A percentile compares a stretch with the other conserved stretches of the same genome.
Evolutionary conservation across 768 basidiomycete species (phyloP).

Genomic region (Hydnomerulius pinastri): DNA sequence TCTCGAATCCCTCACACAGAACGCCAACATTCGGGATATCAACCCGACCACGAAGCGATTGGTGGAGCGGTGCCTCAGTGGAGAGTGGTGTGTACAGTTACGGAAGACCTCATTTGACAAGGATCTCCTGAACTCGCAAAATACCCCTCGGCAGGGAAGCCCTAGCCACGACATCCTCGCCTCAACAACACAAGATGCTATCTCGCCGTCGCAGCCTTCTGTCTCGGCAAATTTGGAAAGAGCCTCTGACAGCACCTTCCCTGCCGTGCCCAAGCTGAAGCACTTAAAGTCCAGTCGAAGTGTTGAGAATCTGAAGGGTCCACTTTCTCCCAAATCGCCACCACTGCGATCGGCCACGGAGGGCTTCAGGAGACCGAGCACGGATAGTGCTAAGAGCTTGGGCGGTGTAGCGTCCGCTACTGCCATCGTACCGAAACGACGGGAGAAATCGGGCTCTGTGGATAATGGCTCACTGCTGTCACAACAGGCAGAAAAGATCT

Average conservation of each 20-base stretch:
- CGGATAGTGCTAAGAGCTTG: conserved; percentile 36
- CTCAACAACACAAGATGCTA: conserved; percentile 37
- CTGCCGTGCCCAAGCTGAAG: conserved; percentile 35
- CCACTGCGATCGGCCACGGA: conserved; percentile 37
- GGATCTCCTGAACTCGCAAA: conserved; percentile 27
- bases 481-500: conserved; percentile 17
- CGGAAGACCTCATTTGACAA: conserved; percentile 41
- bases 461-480: conserved; percentile 24
- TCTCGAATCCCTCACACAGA: conserved; percentile 74
- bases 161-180: conserved; percentile 46
- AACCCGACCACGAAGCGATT: conserved; percentile 87
- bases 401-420: conserved; percentile 30
- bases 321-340: conserved; percentile 24
- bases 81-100: conserved; percentile 82
- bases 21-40: conserved; percentile 78
- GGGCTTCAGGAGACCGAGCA: conserved; percentile 42
- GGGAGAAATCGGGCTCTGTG: conserved; percentile 27
- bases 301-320: conserved; percentile 54
- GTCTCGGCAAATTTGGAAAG: conserved; percentile 17
- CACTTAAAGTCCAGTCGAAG: conserved; percentile 66
- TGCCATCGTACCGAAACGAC: conserved; percentile 16
- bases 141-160: conserved; percentile 37
- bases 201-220: conserved; percentile 17
- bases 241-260: conserved; percentile 19
- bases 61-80: conserved; percentile 86